Evolutionary conservation across 495 filamentous ascomycete species (phyloP), one percentile per base, ranked within the genome.

Genomic region (Penicillium verhagenii): DNA sequence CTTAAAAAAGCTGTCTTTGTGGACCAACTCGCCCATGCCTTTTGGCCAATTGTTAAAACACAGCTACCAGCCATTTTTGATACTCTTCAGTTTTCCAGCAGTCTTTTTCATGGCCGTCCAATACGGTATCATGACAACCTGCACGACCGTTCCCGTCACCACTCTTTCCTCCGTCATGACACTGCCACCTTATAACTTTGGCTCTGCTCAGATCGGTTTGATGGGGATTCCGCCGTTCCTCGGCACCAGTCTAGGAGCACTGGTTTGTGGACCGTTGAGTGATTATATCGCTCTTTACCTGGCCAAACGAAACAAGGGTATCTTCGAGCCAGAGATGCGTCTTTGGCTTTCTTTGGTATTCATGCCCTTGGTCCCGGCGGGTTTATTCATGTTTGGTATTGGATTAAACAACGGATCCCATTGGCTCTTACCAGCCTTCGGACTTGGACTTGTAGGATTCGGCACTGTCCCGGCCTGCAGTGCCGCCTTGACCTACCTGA

Each of bases 271-370:
- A 8, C 65, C 66, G 4, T 13, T 75, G 37, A 70, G 68, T 50
- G 74, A 77, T 45, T 68, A 56, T 53, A 64, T 58, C 7, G 59
- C 60, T 23, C 44, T 74, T 8, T 50, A 43, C 5, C 56, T 63
- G 19, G 60, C 74, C 4, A 66, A 66, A 26, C 55, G 64, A 33
- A 71, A 72, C 23, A 58, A 61, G 1, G 72, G 70, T 8, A 54
- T 75, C 23, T 67, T 63, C 37, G 73, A 77, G 44, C 61, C 70
- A 6, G 73, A 76, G 47, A 68, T 66, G 53, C 65, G 72, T 14
- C 62, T 73, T 13, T 72, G 64, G 63, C 44, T 63, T 1, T 46
- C 50, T 8, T 13, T 63, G 20, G 52, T 63, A 3, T 69, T 67
- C 26, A 48, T 59, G 0, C 63, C 64, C 3, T 56, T 67, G 14